Evolutionary conservation across 352 stramenopile genomes (phyloP).

Genomic region (Pythium biforme): DNA sequence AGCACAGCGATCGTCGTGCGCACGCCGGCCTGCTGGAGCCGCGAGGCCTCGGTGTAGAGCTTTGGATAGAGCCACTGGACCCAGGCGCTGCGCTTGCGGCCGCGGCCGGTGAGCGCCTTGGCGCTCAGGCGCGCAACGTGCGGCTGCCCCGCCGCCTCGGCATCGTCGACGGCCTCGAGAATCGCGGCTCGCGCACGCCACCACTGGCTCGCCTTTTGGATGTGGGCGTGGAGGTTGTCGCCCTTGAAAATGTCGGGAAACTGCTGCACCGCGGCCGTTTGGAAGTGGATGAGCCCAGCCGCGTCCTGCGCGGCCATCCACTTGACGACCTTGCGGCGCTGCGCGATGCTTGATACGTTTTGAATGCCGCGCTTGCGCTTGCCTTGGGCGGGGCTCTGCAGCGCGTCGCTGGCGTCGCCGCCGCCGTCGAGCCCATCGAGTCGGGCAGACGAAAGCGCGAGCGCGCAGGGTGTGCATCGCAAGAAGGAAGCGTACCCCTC

Average conservation of each 20-base stretch:
- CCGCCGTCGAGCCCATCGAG: neutral
- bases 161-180: neutral
- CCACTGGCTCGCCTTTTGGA: neutral
- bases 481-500: neutral
- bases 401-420: too few species aligned
- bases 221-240: neutral
- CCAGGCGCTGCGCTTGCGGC: neutral
- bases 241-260: neutral
- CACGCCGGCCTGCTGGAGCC: neutral
- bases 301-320: neutral
- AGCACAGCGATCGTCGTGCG: neutral
- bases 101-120: neutral
- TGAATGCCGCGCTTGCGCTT: neutral
- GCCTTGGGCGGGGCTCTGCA: too few species aligned
- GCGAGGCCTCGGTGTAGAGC: neutral
- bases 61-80: neutral
- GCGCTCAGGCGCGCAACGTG: neutral
- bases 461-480: neutral
- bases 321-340: neutral
- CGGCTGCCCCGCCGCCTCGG: neutral
- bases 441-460: neutral
- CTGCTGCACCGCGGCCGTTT: neutral
- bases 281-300: neutral
- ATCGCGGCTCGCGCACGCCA: neutral
- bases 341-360: neutral